These are phyloP conservation scores for Cephalotrichum gorgonifer DNA, from an alignment of 2,329 filamentous ascomycete species.

Conservation along the genomic window DNA sequence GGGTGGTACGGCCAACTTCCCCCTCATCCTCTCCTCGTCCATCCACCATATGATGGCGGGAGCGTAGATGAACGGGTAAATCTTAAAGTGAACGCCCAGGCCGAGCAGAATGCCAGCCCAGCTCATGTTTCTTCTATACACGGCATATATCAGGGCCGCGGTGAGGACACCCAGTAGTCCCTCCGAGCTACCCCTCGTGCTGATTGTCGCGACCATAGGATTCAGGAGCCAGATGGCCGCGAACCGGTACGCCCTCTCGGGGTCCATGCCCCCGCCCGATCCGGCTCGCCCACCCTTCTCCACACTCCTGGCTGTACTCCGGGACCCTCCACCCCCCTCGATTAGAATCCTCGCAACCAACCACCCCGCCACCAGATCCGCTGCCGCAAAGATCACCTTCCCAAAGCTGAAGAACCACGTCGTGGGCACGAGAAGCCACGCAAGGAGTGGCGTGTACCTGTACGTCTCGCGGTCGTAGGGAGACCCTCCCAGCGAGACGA, in stretches of 20 bases:
- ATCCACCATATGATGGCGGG: constrained; percentile 74
- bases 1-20: not conserved
- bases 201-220: constrained; percentile 96
- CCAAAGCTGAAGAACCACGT: constrained; percentile 68
- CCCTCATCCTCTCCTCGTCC: constrained; percentile 40
- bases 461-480: constrained; percentile 91
- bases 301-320: not conserved
- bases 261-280: constrained; percentile 32
- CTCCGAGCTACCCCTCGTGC: constrained; percentile 88
- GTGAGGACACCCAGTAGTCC: constrained; percentile 80
- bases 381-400: constrained; percentile 74
- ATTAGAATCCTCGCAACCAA: constrained; percentile 22
- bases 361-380: constrained; percentile 70
- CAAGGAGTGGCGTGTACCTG: constrained; percentile 87
- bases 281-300: constrained; percentile 8
- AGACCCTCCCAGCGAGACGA: constrained; percentile 50
- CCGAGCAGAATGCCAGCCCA: constrained; percentile 71
- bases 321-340: not conserved
- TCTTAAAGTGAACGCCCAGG: constrained; percentile 90
- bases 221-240: constrained; percentile 90
- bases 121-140: constrained; percentile 47
- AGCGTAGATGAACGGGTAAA: constrained; percentile 96
- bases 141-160: constrained; percentile 73
- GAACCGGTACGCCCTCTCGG: constrained; percentile 56
- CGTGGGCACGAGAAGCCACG: constrained; percentile 83